A percentile compares a stretch with the other conserved stretches of the same genome.
These are phyloP conservation scores for Candida tammaniensis DNA, from an alignment of 805 yeast species.

Conservation along the genomic window DNA sequence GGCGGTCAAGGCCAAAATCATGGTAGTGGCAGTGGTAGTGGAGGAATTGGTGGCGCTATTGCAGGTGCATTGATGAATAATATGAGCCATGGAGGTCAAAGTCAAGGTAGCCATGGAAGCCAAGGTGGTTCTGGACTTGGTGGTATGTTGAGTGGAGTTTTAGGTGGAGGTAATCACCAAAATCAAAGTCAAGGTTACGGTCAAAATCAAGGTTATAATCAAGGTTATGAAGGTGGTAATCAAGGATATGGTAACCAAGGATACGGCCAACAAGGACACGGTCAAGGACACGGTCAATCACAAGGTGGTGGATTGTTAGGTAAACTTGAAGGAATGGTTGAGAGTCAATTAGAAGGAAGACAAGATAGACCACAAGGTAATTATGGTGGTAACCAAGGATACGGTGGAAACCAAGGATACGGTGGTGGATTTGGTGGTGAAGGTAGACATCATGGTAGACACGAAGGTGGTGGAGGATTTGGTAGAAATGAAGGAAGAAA, in stretches of 20 bases:
- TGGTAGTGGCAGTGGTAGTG: slow-evolving; percentile 41
- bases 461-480: slow-evolving; percentile 18
- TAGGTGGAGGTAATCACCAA: slow-evolving; percentile 16
- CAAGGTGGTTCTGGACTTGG: slow-evolving; percentile 7
- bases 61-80: slow-evolving; percentile 50
- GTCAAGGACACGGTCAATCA: slow-evolving; percentile 1
- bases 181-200: slow-evolving; percentile 9
- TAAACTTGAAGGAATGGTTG: slow-evolving; percentile 5
- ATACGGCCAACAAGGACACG: not conserved
- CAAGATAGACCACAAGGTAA: slow-evolving; percentile 3
- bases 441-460: slow-evolving; percentile 8
- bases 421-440: slow-evolving; percentile 14
- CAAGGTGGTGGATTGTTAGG: slow-evolving; percentile 10
- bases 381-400: slow-evolving; percentile 11
- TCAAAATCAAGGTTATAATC: no score
- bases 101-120: slow-evolving; percentile 4
- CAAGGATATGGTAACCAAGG: slow-evolving; percentile 6
- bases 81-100: slow-evolving; percentile 15
- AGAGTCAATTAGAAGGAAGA: not conserved
- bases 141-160: slow-evolving; percentile 14
- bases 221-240: no score
- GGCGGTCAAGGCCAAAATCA: slow-evolving; percentile 32
- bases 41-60: slow-evolving; percentile 51
- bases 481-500: slow-evolving; percentile 12
- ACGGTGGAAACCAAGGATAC: slow-evolving; percentile 14